Percentiles rank a stretch among this genome's conserved stretches.
phyloP scores from a whole-genome alignment of 768 basidiomycete genomes.

The Lyophyllum semitale region DNA sequence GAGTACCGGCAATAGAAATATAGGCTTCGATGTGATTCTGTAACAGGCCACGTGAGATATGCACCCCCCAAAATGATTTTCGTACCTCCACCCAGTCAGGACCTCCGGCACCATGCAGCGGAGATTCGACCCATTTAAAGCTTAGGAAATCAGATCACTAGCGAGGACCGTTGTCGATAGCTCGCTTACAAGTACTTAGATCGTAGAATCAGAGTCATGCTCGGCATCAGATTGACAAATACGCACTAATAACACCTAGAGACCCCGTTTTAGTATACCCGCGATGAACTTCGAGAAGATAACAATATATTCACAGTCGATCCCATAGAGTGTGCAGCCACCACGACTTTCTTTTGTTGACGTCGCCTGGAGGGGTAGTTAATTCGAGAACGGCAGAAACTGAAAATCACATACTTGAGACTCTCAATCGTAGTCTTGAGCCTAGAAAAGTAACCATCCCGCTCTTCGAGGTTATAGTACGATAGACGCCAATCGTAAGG shows the following conservation, averaged over 20 bases:
- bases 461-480: constrained; percentile 87
- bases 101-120: constrained; percentile 79
- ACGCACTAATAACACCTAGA: constrained; percentile 54
- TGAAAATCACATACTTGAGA: constrained; percentile 52
- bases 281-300: neutral
- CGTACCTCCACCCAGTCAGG: constrained; percentile 87
- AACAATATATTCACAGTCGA: constrained; percentile 53
- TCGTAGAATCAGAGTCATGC: constrained; percentile 5
- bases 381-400: neutral
- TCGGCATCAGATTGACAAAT: neutral
- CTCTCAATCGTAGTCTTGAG: constrained; percentile 83
- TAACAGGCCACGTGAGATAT: neutral
- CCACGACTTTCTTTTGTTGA: constrained; percentile 76
- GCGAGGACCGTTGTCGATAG: neutral
- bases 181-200: constrained; percentile 80
- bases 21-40: constrained; percentile 86
- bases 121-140: constrained; percentile 96
- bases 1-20: constrained; percentile 83
- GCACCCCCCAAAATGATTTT: neutral
- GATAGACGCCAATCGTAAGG: constrained; percentile 92
- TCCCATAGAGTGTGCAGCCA: constrained; percentile 89
- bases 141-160: constrained; percentile 37
- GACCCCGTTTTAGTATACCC: neutral
- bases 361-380: constrained; percentile 47
- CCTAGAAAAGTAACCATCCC: constrained; percentile 87